A percentile compares a stretch with the other conserved stretches of the same genome.
These are phyloP conservation scores for Penicillium paneum DNA, from an alignment of 2,329 filamentous ascomycete species.

Conservation along the genomic window DNA sequence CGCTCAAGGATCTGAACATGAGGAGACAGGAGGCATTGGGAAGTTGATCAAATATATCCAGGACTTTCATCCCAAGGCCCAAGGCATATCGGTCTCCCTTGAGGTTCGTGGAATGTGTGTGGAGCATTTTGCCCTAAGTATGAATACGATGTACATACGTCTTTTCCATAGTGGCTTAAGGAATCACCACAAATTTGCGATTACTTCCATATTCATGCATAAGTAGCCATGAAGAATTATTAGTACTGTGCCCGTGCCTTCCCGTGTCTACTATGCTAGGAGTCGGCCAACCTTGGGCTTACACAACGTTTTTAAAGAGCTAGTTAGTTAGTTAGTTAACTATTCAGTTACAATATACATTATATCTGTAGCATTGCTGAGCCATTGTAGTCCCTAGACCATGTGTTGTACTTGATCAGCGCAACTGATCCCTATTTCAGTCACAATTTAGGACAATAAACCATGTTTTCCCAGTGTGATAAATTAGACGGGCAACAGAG, in stretches of 20 bases:
- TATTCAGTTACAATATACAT: background rate
- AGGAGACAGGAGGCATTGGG: slow-evolving; percentile 29
- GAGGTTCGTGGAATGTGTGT: background rate
- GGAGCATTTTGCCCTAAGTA: background rate
- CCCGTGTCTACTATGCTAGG: background rate
- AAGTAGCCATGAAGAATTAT: background rate
- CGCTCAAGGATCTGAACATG: slow-evolving; percentile 32
- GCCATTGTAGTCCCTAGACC: background rate
- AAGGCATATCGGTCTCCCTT: background rate
- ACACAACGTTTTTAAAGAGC: background rate
- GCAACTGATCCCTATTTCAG: background rate
- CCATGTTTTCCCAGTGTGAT: slow-evolving; percentile 74
- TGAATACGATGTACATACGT: background rate
- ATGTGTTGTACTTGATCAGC: background rate
- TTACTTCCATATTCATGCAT: background rate
- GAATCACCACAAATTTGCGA: background rate
- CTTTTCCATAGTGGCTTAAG: background rate
- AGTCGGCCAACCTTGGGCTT: background rate
- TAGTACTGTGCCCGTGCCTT: background rate
- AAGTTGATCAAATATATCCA: slow-evolving; percentile 3
- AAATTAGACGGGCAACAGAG: slow-evolving; percentile 79
- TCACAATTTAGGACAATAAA: background rate
- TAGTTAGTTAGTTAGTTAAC: no score
- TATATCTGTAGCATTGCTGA: no score
- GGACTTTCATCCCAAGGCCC: background rate